phyloP scores from a whole-genome alignment of 2,329 filamentous ascomycete species.

The Diaporthe citrichinensis region DNA sequence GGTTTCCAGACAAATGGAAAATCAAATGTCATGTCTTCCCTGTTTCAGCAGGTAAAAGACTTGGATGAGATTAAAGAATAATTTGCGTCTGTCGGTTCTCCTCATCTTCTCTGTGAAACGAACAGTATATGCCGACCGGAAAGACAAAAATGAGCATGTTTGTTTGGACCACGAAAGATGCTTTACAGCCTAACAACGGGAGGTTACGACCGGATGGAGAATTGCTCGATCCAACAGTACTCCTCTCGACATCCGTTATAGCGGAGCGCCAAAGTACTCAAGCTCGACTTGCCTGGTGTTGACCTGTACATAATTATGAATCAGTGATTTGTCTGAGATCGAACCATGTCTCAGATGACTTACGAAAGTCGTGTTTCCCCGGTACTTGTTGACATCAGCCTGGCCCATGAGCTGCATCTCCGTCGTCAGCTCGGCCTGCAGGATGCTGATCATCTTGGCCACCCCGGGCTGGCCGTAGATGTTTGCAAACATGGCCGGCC shows the following conservation, averaged over 20 bases:
- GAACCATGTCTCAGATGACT: background rate
- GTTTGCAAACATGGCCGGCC: slow-evolving; percentile 5
- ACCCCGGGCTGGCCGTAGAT: background rate
- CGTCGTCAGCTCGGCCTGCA: background rate
- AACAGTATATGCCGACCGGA: too few relatives aligned
- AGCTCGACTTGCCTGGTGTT: slow-evolving; percentile 1
- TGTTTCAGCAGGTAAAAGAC: too few relatives aligned
- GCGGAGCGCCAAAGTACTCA: slow-evolving; percentile 5
- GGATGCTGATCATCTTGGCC: slow-evolving; percentile 6
- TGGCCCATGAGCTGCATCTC: slow-evolving; percentile 3
- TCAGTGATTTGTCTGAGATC: background rate
- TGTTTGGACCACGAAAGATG: too few relatives aligned
- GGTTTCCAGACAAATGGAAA: background rate
- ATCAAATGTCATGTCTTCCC: too few relatives aligned
- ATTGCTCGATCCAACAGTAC: background rate
- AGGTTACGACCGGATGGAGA: too few relatives aligned
- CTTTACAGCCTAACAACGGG: too few relatives aligned
- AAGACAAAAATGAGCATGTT: too few relatives aligned
- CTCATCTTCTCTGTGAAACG: too few relatives aligned
- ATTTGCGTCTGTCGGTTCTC: too few relatives aligned
- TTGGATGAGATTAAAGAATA: too few relatives aligned
- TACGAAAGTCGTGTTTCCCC: background rate
- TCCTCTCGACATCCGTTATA: background rate
- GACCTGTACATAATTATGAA: background rate
- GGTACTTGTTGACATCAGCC: background rate